These are phyloP conservation scores for Hirsutella rhossiliensis DNA, from an alignment of 2,329 filamentous ascomycete species.

Conservation along the genomic window DNA sequence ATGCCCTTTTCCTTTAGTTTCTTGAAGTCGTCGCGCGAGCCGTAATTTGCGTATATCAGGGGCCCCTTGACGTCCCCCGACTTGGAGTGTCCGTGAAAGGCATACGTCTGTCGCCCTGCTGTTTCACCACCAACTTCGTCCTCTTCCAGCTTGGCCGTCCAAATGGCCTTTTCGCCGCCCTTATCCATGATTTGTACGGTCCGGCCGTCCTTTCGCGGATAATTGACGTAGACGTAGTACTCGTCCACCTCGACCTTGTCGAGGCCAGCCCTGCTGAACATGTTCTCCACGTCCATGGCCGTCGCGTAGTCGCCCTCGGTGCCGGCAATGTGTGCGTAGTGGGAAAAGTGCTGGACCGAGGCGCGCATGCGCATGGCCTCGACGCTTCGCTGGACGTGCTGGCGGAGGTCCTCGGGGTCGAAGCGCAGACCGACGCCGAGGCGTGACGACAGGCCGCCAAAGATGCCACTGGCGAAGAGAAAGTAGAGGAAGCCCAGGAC, in stretches of 20 bases:
- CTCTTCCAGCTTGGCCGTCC: constrained; percentile 80
- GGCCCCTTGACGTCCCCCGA: constrained; percentile 77
- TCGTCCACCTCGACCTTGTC: constrained; percentile 67
- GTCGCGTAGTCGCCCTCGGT: constrained; percentile 84
- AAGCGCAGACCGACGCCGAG: constrained; percentile 58
- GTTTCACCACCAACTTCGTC: constrained; percentile 51
- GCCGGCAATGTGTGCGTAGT: constrained; percentile 84
- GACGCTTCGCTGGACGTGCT: constrained; percentile 61
- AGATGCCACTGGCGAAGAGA: constrained; percentile 75
- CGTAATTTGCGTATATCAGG: constrained; percentile 86
- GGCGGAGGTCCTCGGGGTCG: constrained; percentile 70
- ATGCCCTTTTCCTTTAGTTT: constrained; percentile 58
- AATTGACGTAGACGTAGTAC: constrained; percentile 87
- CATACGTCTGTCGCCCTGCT: constrained; percentile 55
- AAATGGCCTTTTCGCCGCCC: constrained; percentile 47
- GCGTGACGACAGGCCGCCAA: constrained; percentile 51
- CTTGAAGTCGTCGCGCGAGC: constrained; percentile 73
- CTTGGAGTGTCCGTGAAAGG: constrained; percentile 84
- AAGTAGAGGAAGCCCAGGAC: constrained; percentile 71
- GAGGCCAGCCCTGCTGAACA: constrained; percentile 60
- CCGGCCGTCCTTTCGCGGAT: constrained; percentile 65
- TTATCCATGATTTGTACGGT: constrained; percentile 68
- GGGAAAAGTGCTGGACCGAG: constrained; percentile 64
- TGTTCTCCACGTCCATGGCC: constrained; percentile 70
- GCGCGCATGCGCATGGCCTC: constrained; percentile 59